Conservation (phyloP, 176 grass and related monocot genomes). For the Ananas comosus region DNA sequence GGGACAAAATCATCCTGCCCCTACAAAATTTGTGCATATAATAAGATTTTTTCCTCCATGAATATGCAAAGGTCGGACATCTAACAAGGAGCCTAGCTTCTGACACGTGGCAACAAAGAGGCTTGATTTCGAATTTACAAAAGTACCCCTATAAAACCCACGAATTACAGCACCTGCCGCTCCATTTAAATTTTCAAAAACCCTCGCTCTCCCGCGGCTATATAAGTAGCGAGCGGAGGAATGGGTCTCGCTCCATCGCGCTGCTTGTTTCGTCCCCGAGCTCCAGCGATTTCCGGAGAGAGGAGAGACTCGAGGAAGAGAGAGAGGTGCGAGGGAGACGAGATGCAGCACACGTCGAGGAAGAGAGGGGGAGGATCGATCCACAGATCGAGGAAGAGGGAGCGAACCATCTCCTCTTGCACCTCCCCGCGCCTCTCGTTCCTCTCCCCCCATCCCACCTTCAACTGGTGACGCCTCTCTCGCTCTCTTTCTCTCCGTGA, state of each 20-base stretch:
- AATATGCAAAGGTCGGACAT: too few species aligned
- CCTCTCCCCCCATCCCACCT: conserved; percentile 36
- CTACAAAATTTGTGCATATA: too few species aligned
- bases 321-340: conserved; percentile 11
- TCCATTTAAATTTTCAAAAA: conserved; percentile 10
- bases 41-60: too few species aligned
- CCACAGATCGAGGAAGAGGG: conserved; percentile 20
- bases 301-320: conserved; percentile 15
- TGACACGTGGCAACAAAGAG: too few species aligned
- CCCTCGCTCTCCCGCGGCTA: background rate
- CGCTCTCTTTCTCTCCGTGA: background rate
- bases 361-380: conserved; percentile 30
- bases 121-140: background rate
- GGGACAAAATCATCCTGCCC: too few species aligned
- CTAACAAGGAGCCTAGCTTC: too few species aligned
- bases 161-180: background rate
- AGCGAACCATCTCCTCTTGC: conserved; percentile 25
- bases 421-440: conserved; percentile 28
- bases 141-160: background rate
- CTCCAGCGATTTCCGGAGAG: background rate
- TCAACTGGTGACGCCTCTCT: conserved; percentile 42
- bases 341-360: conserved; percentile 16
- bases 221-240: background rate
- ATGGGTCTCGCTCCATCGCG: background rate
- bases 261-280: background rate